Base-by-base conservation (phyloP, 2,329 filamentous ascomycete genomes). In the Alternaria consortialis region DNA sequence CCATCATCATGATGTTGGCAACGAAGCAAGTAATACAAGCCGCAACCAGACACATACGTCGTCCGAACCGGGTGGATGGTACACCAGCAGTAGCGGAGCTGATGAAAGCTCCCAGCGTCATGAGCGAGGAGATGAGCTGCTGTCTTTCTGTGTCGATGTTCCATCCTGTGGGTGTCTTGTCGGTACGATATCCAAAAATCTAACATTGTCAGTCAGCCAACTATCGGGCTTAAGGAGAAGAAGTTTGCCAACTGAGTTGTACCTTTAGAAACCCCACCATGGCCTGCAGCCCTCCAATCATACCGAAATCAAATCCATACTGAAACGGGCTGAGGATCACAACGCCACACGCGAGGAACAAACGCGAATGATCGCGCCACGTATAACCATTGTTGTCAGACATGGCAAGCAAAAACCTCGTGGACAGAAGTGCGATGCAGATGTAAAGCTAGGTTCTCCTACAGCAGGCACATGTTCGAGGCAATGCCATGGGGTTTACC, bases 1-100 rank as follows among this genome's bases (percentile, higher is more conserved):
- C 80, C 84, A 87, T 87, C 85, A 87, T 87, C 67, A 87, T 80
- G 17, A 86, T 76, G 63, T 87, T 87, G 15, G 85, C 79, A 4
- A 84, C 74, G 62, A 78, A 80, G 64, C 84, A 86, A 8, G 84
- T 72, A 1, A 83, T n/a, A 57, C 83, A 84, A 2, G 84, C 85
- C 4, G 80, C 47, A 72, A 80, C 83, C 13, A 86, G 75, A 53
- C 81, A 82, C 1, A 68, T 32, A 53, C 81, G 82, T 5, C 84
- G 80, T 11, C 83, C 83, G 25, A 85, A 65, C 46, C 73, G 79
- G 50, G 70, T 74, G 0, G 80, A 81, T 43, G 79, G 75, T 7
- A 77, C 72, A 59, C 79, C 80, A 47, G 79, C 79, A 34, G 71
- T 75, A 27, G 72, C 76, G 40, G 81, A 80, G 58, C 77, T 79